A percentile compares a stretch with the other conserved stretches of the same genome.
These are phyloP conservation scores for Rubus parviflorus DNA, from an alignment of 306 rosid genomes.

Conservation along the genomic window DNA sequence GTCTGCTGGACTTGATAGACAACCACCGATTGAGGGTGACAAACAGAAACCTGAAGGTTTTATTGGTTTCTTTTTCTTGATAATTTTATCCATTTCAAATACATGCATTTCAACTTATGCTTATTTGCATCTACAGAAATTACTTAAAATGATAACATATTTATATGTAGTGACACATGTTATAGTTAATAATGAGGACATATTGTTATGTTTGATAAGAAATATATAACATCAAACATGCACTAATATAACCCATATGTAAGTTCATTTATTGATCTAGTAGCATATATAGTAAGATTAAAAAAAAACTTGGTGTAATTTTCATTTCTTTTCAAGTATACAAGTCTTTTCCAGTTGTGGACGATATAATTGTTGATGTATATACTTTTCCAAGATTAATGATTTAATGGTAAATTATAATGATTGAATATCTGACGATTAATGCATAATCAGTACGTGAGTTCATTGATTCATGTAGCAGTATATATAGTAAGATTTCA, in stretches of 20 bases:
- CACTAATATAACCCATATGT: neutral
- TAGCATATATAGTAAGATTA: neutral
- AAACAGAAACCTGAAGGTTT: constrained; percentile 61
- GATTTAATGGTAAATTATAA: too few relatives aligned
- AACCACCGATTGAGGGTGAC: constrained; percentile 33
- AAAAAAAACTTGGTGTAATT: neutral
- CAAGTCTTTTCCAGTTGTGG: neutral
- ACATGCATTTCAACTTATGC: constrained; percentile 13
- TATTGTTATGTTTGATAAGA: neutral
- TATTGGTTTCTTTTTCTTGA: constrained; percentile 16
- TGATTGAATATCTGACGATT: too few relatives aligned
- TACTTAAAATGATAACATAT: neutral
- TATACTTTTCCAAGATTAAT: too few relatives aligned
- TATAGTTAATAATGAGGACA: neutral
- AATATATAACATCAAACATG: neutral
- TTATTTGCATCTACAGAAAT: neutral
- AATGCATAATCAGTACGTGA: neutral
- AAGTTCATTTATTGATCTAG: neutral
- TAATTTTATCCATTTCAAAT: neutral
- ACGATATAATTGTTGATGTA: neutral
- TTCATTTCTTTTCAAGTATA: neutral
- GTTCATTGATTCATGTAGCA: constrained; percentile 9
- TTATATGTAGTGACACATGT: neutral
- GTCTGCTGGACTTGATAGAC: constrained; percentile 50
- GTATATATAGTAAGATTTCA: neutral